Evolutionary conservation across 2,329 filamentous ascomycete genomes (phyloP).

Genomic region (Aspergillus cejpii): DNA sequence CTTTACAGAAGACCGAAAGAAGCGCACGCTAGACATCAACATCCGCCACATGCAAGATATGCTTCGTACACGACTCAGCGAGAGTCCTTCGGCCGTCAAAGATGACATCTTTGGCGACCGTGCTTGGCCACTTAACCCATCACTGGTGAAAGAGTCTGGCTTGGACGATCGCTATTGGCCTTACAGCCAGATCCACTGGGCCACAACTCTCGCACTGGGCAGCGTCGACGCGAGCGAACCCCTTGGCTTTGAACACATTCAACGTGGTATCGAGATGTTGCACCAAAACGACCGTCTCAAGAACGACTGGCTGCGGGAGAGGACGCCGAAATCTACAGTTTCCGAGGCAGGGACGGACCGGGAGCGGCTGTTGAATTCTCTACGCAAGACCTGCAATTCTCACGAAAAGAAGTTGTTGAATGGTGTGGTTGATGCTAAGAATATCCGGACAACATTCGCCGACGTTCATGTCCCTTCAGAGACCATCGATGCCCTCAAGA

Average conservation of each 20-base stretch:
- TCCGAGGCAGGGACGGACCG: constrained; percentile 30
- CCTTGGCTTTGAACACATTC: constrained; percentile 36
- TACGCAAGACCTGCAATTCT: constrained; percentile 57
- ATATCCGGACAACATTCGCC: constrained; percentile 78
- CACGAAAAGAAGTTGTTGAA: constrained; percentile 77
- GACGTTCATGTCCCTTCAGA: constrained; percentile 77
- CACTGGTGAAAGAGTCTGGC: constrained; percentile 31
- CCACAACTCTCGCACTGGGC: constrained; percentile 51
- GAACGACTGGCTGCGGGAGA: constrained; percentile 34
- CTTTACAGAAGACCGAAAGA: constrained; percentile 46
- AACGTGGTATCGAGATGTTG: constrained; percentile 32
- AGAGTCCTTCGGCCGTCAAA: constrained; percentile 27
- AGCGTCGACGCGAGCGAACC: constrained; percentile 39
- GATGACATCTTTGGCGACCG: constrained; percentile 27
- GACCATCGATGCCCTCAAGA: constrained; percentile 80
- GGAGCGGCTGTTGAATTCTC: constrained; percentile 42
- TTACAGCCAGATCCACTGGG: constrained; percentile 55
- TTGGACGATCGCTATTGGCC: constrained; percentile 52
- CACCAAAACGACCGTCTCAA: constrained; percentile 39
- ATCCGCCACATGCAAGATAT: constrained; percentile 59
- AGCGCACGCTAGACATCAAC: constrained; percentile 52
- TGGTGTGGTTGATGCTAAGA: constrained; percentile 73
- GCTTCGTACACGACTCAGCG: constrained; percentile 43
- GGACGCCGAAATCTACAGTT: constrained; percentile 27
- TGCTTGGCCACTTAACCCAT: constrained; percentile 28